Percentiles rank a stretch among this genome's conserved stretches.
Evolutionary conservation across 2,329 filamentous ascomycete species (phyloP).

Genomic region (Stachybotrys echinatus): DNA sequence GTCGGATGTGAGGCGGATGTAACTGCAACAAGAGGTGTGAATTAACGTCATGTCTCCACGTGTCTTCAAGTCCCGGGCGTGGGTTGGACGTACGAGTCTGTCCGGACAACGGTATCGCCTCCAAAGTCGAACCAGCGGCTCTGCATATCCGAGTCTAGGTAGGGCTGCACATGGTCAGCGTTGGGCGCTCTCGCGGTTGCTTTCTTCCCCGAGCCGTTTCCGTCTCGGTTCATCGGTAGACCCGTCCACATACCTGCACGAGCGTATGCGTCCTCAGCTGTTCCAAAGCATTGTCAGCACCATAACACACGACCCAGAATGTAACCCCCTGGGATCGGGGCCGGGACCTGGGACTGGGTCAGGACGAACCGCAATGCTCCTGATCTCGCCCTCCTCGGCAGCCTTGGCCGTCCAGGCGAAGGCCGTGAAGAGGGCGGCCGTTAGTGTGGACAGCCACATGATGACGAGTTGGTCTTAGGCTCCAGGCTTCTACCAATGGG

Average conservation of each 20-base stretch:
- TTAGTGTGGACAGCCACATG: conserved; percentile 44
- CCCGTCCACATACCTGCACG: conserved; percentile 56
- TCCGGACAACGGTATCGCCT: conserved; percentile 81
- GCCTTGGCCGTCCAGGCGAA: conserved; percentile 46
- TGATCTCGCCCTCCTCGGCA: conserved; percentile 39
- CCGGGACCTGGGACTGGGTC: conserved; percentile 11
- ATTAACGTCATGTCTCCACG: not conserved
- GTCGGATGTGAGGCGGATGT: conserved; percentile 89
- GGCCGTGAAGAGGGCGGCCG: conserved; percentile 43
- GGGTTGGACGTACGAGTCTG: conserved; percentile 51
- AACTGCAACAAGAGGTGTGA: conserved; percentile 47
- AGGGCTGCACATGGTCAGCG: conserved; percentile 57
- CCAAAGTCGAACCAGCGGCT: conserved; percentile 99
- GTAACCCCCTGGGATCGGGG: not conserved
- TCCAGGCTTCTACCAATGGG: not conserved
- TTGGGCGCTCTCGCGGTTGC: not conserved
- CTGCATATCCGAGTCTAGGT: conserved; percentile 96
- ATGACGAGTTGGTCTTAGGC: conserved; percentile 11
- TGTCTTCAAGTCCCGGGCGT: not conserved
- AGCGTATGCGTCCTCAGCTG: conserved; percentile 86
- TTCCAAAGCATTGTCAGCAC: conserved; percentile 10
- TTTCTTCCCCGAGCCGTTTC: not conserved
- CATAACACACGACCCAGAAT: conserved; percentile 7
- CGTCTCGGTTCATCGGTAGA: conserved; percentile 10
- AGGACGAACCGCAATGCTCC: conserved; percentile 43